Evolutionary conservation across 2,329 filamentous ascomycete species (phyloP).

Genomic region (Aaosphaeria arxii): DNA sequence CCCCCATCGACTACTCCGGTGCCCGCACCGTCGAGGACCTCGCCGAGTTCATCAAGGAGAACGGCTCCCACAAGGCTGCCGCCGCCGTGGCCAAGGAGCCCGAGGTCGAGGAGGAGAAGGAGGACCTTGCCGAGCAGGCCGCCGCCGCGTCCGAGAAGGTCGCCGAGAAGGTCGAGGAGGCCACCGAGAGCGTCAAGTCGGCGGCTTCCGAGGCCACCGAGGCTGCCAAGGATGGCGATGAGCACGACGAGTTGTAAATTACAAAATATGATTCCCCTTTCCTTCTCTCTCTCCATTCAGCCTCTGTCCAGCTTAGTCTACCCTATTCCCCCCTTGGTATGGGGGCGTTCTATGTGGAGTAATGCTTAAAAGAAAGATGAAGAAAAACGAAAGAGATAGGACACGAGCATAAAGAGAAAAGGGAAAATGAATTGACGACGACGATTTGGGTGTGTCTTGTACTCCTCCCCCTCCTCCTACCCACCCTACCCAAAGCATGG

Average conservation of each 20-base stretch:
- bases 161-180: constrained; percentile 37
- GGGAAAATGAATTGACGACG: neutral
- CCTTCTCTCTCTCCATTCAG: neutral
- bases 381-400: neutral
- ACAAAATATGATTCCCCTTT: constrained; percentile 5
- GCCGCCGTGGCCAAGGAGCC: constrained; percentile 58
- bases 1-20: constrained; percentile 83
- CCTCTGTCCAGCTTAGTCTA: neutral
- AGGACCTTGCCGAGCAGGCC: constrained; percentile 45
- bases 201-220: constrained; percentile 36
- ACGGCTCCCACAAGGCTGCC: constrained; percentile 82
- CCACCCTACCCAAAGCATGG: too few species aligned
- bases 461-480: neutral
- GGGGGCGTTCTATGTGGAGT: too few species aligned
- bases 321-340: neutral
- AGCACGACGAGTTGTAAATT: constrained; percentile 75
- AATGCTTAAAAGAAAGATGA: too few species aligned
- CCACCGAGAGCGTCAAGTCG: constrained; percentile 38
- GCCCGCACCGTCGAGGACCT: constrained; percentile 89
- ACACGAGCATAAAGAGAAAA: neutral
- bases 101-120: constrained; percentile 50
- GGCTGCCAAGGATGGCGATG: constrained; percentile 36
- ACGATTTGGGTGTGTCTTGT: neutral
- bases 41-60: constrained; percentile 88
- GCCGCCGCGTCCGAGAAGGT: constrained; percentile 39